Percentiles rank a stretch among this genome's conserved stretches.
These are phyloP conservation scores for Rhamnella rubrinervis DNA, from an alignment of 331 rosid genomes.

Conservation along the genomic window DNA sequence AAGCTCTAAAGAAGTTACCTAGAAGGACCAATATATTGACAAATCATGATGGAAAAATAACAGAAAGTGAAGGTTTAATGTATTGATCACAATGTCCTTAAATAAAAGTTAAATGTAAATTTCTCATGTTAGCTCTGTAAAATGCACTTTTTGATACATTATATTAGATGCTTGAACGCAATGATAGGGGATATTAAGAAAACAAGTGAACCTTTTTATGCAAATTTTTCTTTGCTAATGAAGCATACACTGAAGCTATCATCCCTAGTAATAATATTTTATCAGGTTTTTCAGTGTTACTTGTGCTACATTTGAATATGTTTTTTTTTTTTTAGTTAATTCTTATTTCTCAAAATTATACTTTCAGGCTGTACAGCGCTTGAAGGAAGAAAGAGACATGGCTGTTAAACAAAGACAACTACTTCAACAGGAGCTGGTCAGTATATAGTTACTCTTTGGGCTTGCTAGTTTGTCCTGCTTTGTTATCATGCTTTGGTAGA, in stretches of 20 bases:
- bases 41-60: background rate
- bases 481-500: background rate
- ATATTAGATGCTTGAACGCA: background rate
- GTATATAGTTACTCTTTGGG: slow-evolving; percentile 14
- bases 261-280: background rate
- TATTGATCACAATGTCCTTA: slow-evolving; percentile 1
- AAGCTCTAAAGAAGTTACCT: background rate
- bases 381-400: slow-evolving; percentile 84
- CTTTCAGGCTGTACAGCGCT: slow-evolving; percentile 49
- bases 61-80: background rate
- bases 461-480: background rate
- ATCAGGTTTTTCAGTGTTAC: background rate
- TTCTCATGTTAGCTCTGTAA: background rate
- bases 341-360: slow-evolving; percentile 10
- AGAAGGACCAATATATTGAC: background rate
- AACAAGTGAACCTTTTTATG: background rate
- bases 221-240: background rate
- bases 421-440: slow-evolving; percentile 87
- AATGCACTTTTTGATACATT: background rate
- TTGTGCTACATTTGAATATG: background rate
- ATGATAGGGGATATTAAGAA: background rate
- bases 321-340: slow-evolving; percentile 1
- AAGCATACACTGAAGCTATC: background rate
- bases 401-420: slow-evolving; percentile 65
- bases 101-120: background rate